Conservation (phyloP, 768 basidiomycete species). For the Macrocybe gigantea region DNA sequence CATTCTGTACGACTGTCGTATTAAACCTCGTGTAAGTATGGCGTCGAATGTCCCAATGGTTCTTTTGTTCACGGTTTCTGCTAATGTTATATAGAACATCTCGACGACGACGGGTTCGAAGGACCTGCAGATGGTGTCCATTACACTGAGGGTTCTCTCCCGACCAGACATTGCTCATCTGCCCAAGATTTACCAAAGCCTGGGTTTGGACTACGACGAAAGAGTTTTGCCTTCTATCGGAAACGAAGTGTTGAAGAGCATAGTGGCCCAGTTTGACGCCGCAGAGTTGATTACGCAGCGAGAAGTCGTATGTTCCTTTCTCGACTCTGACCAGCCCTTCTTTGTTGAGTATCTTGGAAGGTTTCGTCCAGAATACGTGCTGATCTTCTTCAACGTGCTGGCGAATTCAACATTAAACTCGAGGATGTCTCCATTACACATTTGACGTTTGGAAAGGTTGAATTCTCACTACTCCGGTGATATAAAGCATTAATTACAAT, state of each 20-base stretch:
- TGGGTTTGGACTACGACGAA: constrained; percentile 97
- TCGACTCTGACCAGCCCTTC: background rate
- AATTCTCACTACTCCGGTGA: constrained; percentile 10
- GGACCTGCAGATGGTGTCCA: constrained; percentile 97
- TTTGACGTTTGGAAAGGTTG: constrained; percentile 80
- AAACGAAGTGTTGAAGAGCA: constrained; percentile 96
- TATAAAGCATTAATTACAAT: background rate
- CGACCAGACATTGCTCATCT: constrained; percentile 87
- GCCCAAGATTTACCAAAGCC: constrained; percentile 88
- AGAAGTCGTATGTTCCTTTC: constrained; percentile 64
- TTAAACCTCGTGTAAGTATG: constrained; percentile 80
- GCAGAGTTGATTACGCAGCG: constrained; percentile 96
- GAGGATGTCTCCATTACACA: constrained; percentile 98
- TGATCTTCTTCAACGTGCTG: constrained; percentile 88
- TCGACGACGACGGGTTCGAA: constrained; percentile 99
- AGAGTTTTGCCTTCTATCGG: constrained; percentile 96
- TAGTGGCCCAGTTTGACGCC: constrained; percentile 97
- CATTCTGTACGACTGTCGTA: constrained; percentile 95
- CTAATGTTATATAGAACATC: constrained; percentile 64
- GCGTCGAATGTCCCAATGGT: background rate
- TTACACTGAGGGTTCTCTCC: constrained; percentile 93
- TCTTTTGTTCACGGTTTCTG: constrained; percentile 2
- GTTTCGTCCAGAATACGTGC: constrained; percentile 89
- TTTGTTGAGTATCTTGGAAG: constrained; percentile 25
- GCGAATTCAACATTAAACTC: constrained; percentile 91